A percentile compares a stretch with the other conserved stretches of the same genome.
Conservation (phyloP, 176 grass and related monocot genomes). For the Hordeum vulgare region DNA sequence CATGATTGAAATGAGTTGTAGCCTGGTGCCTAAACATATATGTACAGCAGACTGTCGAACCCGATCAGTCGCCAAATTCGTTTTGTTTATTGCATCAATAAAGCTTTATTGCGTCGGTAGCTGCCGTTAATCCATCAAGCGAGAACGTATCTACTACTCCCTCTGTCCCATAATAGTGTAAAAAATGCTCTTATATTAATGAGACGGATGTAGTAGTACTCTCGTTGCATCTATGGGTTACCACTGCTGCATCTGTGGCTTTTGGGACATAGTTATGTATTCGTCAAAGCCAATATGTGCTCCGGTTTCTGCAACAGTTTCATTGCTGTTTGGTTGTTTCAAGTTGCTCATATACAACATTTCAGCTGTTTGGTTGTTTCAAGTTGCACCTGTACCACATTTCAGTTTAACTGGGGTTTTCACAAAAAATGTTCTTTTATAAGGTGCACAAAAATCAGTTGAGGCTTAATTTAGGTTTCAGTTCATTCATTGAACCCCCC, state of each 20-base stretch:
- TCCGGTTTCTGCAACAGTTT: background rate
- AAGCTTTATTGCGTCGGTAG: background rate
- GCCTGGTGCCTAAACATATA: slow-evolving; percentile 14
- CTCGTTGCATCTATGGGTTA: background rate
- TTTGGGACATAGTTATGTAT: background rate
- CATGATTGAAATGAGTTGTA: slow-evolving; percentile 5
- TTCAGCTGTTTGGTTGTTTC: background rate
- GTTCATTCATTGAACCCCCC: too few species aligned
- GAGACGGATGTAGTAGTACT: too few species aligned
- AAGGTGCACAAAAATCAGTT: too few species aligned
- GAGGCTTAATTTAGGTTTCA: too few species aligned
- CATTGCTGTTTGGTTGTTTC: background rate
- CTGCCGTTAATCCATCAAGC: background rate
- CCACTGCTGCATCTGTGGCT: background rate
- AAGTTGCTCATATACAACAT: background rate
- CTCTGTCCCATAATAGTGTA: too few species aligned
- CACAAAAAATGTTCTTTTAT: too few species aligned
- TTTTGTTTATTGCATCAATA: slow-evolving; percentile 22
- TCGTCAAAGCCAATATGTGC: too few species aligned
- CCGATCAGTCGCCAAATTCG: background rate
- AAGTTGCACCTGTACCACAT: background rate
- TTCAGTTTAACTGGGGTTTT: background rate
- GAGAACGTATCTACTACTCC: too few species aligned
- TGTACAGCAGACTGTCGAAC: slow-evolving; percentile 32
- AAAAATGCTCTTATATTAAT: too few species aligned